Conservation (phyloP, 2,329 filamentous ascomycete species). For the Hypoxylon sp. region DNA sequence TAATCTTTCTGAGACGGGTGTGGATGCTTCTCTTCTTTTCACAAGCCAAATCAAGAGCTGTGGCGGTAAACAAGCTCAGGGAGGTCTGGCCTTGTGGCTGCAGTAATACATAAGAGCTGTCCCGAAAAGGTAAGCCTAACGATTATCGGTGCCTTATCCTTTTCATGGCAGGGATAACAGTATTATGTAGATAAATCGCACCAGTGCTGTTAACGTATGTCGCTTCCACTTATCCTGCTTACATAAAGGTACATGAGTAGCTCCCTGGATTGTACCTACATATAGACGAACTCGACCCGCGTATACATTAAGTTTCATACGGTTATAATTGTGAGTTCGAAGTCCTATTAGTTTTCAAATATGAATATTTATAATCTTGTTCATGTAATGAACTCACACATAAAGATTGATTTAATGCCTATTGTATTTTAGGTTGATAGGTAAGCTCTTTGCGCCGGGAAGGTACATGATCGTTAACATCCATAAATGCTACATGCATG, state of each 20-base stretch:
- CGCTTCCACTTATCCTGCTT: slow-evolving; percentile 1
- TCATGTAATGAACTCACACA: no score
- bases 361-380: no score
- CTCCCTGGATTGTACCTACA: not conserved
- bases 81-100: slow-evolving; percentile 25
- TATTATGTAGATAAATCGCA: slow-evolving; percentile 24
- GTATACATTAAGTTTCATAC: no score
- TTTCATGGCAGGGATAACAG: slow-evolving; percentile 11
- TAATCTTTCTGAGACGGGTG: slow-evolving; percentile 34
- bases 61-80: slow-evolving; percentile 9
- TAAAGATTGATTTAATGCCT: not conserved
- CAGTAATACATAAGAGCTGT: slow-evolving; percentile 41
- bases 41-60: slow-evolving; percentile 34
- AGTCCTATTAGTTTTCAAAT: no score
- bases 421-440: no score
- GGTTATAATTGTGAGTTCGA: not conserved
- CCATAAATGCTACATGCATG: not conserved
- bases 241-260: slow-evolving; percentile 3
- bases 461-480: not conserved
- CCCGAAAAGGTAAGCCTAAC: slow-evolving; percentile 38
- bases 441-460: slow-evolving; percentile 6
- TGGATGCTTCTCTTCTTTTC: slow-evolving; percentile 23
- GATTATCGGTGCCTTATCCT: slow-evolving; percentile 37
- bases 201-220: no score
- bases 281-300: not conserved